Base-by-base conservation (phyloP, 2,329 filamentous ascomycete genomes). In the Microdochium trichocladiopsis region DNA sequence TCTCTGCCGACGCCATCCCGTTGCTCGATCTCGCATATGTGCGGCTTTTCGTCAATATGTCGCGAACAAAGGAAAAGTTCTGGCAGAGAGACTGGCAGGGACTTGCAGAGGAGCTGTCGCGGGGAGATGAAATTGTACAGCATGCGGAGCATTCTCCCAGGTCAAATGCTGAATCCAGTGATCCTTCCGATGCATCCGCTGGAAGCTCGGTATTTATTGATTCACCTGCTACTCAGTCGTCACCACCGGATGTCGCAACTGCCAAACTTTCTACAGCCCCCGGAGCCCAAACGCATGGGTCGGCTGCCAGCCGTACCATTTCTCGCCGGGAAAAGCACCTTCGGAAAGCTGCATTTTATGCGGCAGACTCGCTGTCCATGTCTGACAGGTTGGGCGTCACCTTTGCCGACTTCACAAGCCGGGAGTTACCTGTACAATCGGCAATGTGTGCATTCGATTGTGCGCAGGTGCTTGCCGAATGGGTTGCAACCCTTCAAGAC, bases 381-480 rank as follows among this genome's bases (percentile, higher is more conserved):
- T 87, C 90, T 2, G 88, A 95, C 66, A 92, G 88, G 64, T 79
- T 94, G 12, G 90, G 90, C 1, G 83, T 93, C 25, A 90, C 89
- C 0, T 94, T 93, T 69, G 86, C 88, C 8, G 91, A 96, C 57
- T 86, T 89, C 55, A 87, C 85, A 1, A 91, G 88, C 51, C 80
- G 90, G 47, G 91, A 96, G 64, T 77, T 97, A 12, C 91, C 94
- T 0, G 81, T 96, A 37, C 93, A 96, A 65, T 91, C 89, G 14
- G 90, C 91, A 1, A 85, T 97, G 76, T 96, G 93, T 68, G 86
- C 88, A 4, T 95, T 96, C 62, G 93, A 97, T 64, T 97, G 93
- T 63, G 88, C 90, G 2, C 92, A 96, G 64, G 90, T 97, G 1
- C 80, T 99, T 28, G 90, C 90, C 1, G 93, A 97, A 69, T 99